Base-by-base conservation (phyloP, 345 rosid genomes). In the Rhodamnia rubescens region DNA sequence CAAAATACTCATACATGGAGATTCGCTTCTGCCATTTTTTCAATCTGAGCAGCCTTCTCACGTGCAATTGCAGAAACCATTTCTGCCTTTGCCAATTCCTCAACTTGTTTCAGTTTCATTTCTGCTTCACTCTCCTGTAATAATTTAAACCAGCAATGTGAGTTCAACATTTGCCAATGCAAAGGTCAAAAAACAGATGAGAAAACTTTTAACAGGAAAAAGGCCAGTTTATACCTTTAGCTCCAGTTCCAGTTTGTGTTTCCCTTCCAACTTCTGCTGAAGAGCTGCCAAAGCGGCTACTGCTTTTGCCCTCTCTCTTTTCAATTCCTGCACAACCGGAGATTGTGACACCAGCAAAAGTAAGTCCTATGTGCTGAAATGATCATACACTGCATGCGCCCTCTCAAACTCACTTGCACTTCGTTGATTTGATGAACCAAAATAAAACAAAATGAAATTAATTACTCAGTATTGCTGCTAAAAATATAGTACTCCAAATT, bases 231-330 rank as follows among this genome's bases (percentile, higher is more conserved):
- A 53, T 32, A 93, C 99, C 98, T 98, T 95, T 87, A 93, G 94
- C 88, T 93, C 98, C 88, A 94, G 91, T 89, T 98, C 98, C 88
- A 84, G 81, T 89, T 89, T 93, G 81, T 92, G 96, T 86, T 92
- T 95, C 85, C 95, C 95, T 89, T 94, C 98, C 94, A 95, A 90
- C 89, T 92, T 95, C 89, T 95, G 98, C 91, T 95, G 94, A 89
- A 95, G 92, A 13, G 93, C 85, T 87, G 92, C 95, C 88, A 96
- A 89, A 81, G 99, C 92, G 89, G 95, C 92, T 36, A 94, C 98
- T 85, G 98, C 98, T 90, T 94, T 96, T 85, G 91, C 90, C 90
- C 90, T 92, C 86, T 98, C 99, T 95, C 98, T 92, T 89, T 94
- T 96, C 87, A 98, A 86, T 93, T 98, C 99, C 99, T 98, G 94